Evolutionary conservation across 306 rosid species (phyloP).

Genomic region (Fragaria ananassa): DNA sequence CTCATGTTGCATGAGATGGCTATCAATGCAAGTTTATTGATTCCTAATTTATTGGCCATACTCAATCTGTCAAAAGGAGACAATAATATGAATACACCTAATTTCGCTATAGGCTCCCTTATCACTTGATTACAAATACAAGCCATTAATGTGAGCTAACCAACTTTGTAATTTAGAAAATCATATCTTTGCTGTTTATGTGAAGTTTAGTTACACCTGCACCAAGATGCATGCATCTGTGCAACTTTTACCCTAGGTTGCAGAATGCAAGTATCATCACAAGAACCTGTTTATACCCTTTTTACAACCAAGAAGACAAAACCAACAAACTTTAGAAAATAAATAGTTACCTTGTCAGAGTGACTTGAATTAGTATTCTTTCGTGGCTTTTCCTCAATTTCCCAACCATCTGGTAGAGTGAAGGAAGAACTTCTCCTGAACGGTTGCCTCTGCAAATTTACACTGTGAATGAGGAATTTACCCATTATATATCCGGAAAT

Average conservation of each 20-base stretch:
- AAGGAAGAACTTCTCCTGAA: constrained; percentile 12
- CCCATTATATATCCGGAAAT: neutral
- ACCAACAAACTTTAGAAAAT: neutral
- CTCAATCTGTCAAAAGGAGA: neutral
- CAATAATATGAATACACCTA: neutral
- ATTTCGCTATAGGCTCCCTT: neutral
- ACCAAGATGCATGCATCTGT: neutral
- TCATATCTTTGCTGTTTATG: neutral
- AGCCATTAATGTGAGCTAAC: neutral
- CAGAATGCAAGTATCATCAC: neutral
- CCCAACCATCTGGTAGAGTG: constrained; percentile 41
- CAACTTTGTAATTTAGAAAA: neutral
- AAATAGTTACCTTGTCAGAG: constrained; percentile 31
- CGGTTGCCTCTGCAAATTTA: constrained; percentile 29
- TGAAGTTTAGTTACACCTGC: neutral
- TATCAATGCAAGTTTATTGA: neutral
- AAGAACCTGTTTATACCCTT: neutral
- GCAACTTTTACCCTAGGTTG: neutral
- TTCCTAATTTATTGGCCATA: neutral
- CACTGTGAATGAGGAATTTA: constrained; percentile 11
- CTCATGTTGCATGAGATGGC: neutral
- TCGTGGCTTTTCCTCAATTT: constrained; percentile 32
- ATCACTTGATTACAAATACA: neutral
- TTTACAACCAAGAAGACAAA: constrained; percentile 1
- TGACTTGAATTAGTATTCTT: constrained; percentile 8